phyloP scores from a whole-genome alignment of 2,329 filamentous ascomycete genomes.

The Diaporthe helianthi region DNA sequence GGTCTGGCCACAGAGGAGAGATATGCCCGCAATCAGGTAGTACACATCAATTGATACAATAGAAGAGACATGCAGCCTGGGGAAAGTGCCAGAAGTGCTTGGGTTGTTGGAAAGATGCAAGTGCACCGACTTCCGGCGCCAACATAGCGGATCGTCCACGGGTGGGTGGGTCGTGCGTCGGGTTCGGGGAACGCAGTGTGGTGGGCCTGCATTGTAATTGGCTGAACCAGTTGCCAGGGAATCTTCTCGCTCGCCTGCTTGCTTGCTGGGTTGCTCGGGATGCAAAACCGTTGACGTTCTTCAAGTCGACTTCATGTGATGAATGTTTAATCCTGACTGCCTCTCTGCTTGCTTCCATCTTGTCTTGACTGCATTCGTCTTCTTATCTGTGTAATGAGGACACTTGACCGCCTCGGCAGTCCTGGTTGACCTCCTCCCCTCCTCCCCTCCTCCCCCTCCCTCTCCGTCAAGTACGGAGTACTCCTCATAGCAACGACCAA shows the following conservation, averaged over 20 bases:
- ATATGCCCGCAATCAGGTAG: not conserved
- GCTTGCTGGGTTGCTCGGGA: too few relatives aligned
- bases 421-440: not conserved
- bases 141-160: constrained; percentile 11
- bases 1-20: not conserved
- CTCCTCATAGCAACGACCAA: not conserved
- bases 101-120: not conserved
- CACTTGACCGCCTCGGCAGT: not conserved
- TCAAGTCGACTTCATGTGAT: constrained; percentile 3
- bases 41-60: too few relatives aligned
- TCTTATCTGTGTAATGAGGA: not conserved
- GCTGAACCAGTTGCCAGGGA: not conserved
- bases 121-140: constrained; percentile 20
- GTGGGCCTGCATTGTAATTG: constrained; percentile 11
- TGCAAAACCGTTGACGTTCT: not conserved
- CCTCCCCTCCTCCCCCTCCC: not conserved
- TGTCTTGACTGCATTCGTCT: not conserved
- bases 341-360: not conserved
- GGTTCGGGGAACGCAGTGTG: not conserved
- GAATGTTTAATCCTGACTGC: too few relatives aligned
- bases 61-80: not conserved
- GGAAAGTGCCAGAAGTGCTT: not conserved
- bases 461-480: too few relatives aligned
- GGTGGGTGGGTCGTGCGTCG: constrained; percentile 17
- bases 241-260: constrained; percentile 1